These are phyloP conservation scores for Cordyceps javanica DNA, from an alignment of 2,329 filamentous ascomycete genomes.

Conservation along the genomic window DNA sequence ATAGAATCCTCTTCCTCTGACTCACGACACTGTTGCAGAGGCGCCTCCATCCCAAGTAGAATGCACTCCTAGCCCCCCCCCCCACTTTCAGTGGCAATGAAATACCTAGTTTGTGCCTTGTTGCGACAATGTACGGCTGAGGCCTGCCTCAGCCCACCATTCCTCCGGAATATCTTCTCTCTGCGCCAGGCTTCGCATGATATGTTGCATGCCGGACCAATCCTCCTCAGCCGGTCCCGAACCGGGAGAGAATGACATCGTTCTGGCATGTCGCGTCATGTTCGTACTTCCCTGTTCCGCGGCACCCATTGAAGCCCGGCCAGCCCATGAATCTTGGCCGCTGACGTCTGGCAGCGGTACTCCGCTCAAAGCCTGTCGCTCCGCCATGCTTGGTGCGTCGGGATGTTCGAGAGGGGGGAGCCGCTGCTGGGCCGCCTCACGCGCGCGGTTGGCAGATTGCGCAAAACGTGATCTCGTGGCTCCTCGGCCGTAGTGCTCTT, in stretches of 20 bases:
- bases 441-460: not conserved
- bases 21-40: not conserved
- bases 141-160: constrained; percentile 69
- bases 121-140: constrained; percentile 49
- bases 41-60: not conserved
- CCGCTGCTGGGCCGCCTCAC: not conserved
- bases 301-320: constrained; percentile 21
- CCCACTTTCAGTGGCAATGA: not conserved
- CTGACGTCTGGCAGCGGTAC: not conserved
- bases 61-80: not conserved
- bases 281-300: constrained; percentile 22
- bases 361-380: not conserved
- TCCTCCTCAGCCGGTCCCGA: constrained; percentile 30
- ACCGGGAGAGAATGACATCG: constrained; percentile 20
- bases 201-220: constrained; percentile 59
- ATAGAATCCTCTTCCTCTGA: too few relatives aligned
- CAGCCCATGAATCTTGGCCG: constrained; percentile 20
- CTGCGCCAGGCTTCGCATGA: constrained; percentile 63
- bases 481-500: not conserved
- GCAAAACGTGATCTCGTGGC: not conserved
- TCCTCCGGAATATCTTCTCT: constrained; percentile 74
- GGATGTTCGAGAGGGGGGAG: not conserved
- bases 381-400: not conserved
- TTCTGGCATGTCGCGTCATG: constrained; percentile 12
- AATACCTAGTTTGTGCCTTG: constrained; percentile 19